Evolutionary conservation across 371 early-diverging fungal species (phyloP).

Genomic region (Quaeritorhiza haematococci): DNA sequence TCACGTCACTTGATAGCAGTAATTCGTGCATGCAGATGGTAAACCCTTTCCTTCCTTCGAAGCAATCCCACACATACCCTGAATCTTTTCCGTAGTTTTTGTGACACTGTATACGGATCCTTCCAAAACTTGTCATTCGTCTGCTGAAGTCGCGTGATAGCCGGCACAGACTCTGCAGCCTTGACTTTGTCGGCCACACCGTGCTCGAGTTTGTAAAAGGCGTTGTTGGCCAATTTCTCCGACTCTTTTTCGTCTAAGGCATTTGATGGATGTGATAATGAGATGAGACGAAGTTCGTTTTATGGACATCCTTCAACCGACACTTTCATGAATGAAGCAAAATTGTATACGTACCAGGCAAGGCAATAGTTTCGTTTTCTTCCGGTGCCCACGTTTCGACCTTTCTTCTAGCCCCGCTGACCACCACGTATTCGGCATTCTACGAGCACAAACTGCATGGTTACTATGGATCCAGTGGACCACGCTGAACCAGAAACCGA

Average conservation of each 20-base stretch:
- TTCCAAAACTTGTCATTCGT: slow-evolving; percentile 58
- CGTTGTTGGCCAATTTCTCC: slow-evolving; percentile 53
- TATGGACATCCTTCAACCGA: neutral
- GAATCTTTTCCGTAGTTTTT: slow-evolving; percentile 64
- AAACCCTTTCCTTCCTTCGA: slow-evolving; percentile 21
- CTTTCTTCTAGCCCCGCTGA: slow-evolving; percentile 71
- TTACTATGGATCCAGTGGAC: neutral
- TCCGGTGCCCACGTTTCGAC: slow-evolving; percentile 69
- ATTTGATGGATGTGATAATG: neutral
- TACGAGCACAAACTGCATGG: slow-evolving; percentile 19
- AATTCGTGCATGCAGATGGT: slow-evolving; percentile 2
- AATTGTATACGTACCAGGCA: too few species aligned
- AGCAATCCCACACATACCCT: slow-evolving; percentile 40
- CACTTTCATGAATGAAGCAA: too few species aligned
- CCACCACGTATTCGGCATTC: slow-evolving; percentile 74
- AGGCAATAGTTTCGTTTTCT: slow-evolving; percentile 61
- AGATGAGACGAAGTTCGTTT: neutral
- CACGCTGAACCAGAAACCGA: neutral
- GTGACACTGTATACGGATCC: slow-evolving; percentile 72
- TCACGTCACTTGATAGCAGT: neutral
- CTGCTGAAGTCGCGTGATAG: slow-evolving; percentile 57
- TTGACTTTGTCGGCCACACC: slow-evolving; percentile 47
- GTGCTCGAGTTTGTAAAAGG: slow-evolving; percentile 70
- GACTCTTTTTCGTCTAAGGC: slow-evolving; percentile 51
- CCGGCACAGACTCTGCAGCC: slow-evolving; percentile 45